Percentiles rank a stretch among this genome's conserved stretches.
These are phyloP conservation scores for Hansenula sp. DNA, from an alignment of 1,139 yeast genomes.

Conservation along the genomic window DNA sequence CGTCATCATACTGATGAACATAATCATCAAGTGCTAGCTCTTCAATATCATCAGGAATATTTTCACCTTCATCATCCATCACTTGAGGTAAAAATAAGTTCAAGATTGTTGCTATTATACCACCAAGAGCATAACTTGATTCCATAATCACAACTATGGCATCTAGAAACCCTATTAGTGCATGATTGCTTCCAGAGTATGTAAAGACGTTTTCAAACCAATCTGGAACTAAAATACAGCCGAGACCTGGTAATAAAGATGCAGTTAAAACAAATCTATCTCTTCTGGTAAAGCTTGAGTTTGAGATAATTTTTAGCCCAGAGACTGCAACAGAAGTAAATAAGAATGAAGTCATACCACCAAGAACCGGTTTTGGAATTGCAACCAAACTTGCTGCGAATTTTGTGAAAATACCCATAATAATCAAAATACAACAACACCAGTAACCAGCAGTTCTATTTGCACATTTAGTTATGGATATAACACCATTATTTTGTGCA, in stretches of 20 bases:
- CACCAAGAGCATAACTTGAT: slow-evolving; percentile 83
- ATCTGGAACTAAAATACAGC: slow-evolving; percentile 65
- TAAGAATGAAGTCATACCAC: slow-evolving; percentile 90
- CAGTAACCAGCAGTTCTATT: slow-evolving; percentile 82
- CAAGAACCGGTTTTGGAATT: slow-evolving; percentile 79
- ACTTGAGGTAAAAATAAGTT: slow-evolving; percentile 74
- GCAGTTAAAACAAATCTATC: slow-evolving; percentile 82
- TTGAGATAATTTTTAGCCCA: slow-evolving; percentile 75
- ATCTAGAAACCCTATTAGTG: slow-evolving; percentile 66
- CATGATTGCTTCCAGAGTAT: slow-evolving; percentile 60
- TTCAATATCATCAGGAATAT: slow-evolving; percentile 12
- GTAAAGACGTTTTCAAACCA: slow-evolving; percentile 81
- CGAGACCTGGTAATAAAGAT: slow-evolving; percentile 72
- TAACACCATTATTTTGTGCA: slow-evolving; percentile 94
- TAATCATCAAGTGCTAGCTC: slow-evolving; percentile 13
- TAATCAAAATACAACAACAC: slow-evolving; percentile 75
- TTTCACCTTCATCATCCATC: slow-evolving; percentile 43
- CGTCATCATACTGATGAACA: slow-evolving; percentile 14
- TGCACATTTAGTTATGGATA: slow-evolving; percentile 86
- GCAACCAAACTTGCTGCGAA: slow-evolving; percentile 87
- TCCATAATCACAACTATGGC: slow-evolving; percentile 83
- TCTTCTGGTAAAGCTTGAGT: slow-evolving; percentile 76
- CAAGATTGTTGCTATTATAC: slow-evolving; percentile 67
- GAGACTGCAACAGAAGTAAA: slow-evolving; percentile 88
- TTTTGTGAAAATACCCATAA: slow-evolving; percentile 86